Evolutionary conservation across 2,329 filamentous ascomycete species (phyloP).

Genomic region (Cladorrhinum sp.): DNA sequence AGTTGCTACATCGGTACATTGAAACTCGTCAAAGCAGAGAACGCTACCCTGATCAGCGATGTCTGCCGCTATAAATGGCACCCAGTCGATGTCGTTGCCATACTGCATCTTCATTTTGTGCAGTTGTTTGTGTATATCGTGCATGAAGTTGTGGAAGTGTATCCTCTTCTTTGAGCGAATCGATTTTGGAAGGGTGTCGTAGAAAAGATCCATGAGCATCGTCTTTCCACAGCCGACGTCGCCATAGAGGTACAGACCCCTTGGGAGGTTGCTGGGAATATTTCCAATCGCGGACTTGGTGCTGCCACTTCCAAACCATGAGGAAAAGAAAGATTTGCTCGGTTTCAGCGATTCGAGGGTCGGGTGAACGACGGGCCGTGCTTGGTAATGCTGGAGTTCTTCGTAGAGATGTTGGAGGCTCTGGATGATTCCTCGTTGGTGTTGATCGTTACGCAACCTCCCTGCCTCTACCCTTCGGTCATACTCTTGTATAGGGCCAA

Average conservation of each 20-base stretch:
- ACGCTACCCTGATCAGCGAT: slow-evolving; percentile 83
- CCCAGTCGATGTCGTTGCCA: slow-evolving; percentile 83
- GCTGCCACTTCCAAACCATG: slow-evolving; percentile 56
- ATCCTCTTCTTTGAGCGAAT: slow-evolving; percentile 85
- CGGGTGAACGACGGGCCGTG: slow-evolving; percentile 73
- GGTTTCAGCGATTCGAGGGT: slow-evolving; percentile 67
- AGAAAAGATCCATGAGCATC: slow-evolving; percentile 99
- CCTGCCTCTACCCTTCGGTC: slow-evolving; percentile 74
- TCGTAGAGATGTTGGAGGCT: slow-evolving; percentile 86
- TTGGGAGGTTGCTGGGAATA: slow-evolving; percentile 73
- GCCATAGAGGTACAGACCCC: slow-evolving; percentile 90
- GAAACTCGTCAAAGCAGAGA: slow-evolving; percentile 97
- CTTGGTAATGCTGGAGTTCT: slow-evolving; percentile 69
- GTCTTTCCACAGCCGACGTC: slow-evolving; percentile 98
- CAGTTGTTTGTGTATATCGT: slow-evolving; percentile 87
- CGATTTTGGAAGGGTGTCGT: slow-evolving; percentile 79
- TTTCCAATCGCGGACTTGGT: slow-evolving; percentile 40
- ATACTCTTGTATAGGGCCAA: slow-evolving; percentile 84
- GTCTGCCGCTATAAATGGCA: slow-evolving; percentile 91
- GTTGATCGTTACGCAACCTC: slow-evolving; percentile 77
- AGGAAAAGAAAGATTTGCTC: slow-evolving; percentile 57
- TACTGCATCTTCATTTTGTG: slow-evolving; percentile 87
- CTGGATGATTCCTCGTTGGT: slow-evolving; percentile 88
- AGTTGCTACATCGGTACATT: slow-evolving; percentile 96
- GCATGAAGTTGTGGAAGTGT: slow-evolving; percentile 99